phyloP scores from a whole-genome alignment of 768 basidiomycete genomes.

The Leucosporidium scottii region DNA sequence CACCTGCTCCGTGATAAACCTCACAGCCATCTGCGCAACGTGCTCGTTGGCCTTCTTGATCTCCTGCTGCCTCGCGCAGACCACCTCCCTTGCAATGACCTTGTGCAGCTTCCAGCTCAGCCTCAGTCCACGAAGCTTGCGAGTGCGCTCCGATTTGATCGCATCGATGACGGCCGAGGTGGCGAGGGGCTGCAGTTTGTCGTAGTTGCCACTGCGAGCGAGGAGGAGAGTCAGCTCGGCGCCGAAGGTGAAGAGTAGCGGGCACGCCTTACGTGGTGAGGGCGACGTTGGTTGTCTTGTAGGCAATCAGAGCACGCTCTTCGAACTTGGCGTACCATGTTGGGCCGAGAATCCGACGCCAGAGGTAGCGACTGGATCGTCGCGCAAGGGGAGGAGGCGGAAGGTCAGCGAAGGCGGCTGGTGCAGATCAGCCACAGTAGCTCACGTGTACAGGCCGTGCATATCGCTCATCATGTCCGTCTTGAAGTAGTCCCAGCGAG shows the following conservation, averaged over 20 bases:
- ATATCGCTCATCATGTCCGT: conserved; percentile 1
- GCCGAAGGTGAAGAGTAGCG: no score
- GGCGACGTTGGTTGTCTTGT: conserved; percentile 22
- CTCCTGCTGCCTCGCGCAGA: conserved; percentile 30
- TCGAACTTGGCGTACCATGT: conserved; percentile 22
- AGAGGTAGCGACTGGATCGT: conserved; percentile 7
- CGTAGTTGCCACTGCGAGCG: conserved; percentile 24
- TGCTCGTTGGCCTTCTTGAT: conserved; percentile 27
- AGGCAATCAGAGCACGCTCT: conserved; percentile 11
- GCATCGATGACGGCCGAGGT: conserved; percentile 14
- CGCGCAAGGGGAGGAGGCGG: not conserved
- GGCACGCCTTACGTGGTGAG: conserved; percentile 13
- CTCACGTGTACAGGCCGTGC: conserved; percentile 19
- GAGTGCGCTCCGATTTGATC: conserved; percentile 26
- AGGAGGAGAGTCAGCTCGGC: not conserved
- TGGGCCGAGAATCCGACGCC: conserved; percentile 17
- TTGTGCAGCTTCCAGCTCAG: conserved; percentile 32
- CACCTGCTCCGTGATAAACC: conserved; percentile 27
- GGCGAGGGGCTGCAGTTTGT: conserved; percentile 11
- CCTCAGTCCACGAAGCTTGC: conserved; percentile 16
- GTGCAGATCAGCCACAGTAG: not conserved
- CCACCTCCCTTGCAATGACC: conserved; percentile 12
- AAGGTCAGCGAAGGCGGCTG: not conserved
- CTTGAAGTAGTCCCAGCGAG: conserved; percentile 6
- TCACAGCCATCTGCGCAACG: conserved; percentile 23